A percentile compares a stretch with the other conserved stretches of the same genome.
phyloP scores from a whole-genome alignment of 805 yeast genomes.

The Yarrowia sp. region DNA sequence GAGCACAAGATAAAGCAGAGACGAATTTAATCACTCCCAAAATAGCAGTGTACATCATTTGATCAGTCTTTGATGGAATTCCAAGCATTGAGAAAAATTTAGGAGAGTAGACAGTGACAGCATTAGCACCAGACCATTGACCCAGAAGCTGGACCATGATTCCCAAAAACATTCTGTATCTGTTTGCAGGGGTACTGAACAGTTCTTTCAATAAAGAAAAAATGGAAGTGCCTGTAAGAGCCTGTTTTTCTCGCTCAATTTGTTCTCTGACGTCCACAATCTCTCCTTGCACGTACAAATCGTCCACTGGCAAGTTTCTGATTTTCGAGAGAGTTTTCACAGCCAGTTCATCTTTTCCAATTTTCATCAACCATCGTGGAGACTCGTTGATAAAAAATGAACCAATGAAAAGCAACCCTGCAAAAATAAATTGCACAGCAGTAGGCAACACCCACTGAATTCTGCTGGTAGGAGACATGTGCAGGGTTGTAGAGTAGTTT shows the following conservation, averaged over 20 bases:
- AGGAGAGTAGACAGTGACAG: conserved; percentile 57
- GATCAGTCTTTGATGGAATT: conserved; percentile 41
- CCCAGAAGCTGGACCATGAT: conserved; percentile 39
- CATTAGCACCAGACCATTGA: conserved; percentile 60
- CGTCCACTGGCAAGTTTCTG: conserved; percentile 48
- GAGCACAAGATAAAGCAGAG: conserved; percentile 50
- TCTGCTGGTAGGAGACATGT: conserved; percentile 41
- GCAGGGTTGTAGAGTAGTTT: conserved; percentile 52
- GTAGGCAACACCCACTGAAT: conserved; percentile 54
- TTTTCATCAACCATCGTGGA: conserved; percentile 53
- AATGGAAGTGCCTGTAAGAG: conserved; percentile 33
- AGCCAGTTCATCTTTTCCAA: conserved; percentile 45
- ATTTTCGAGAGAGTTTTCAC: conserved; percentile 44
- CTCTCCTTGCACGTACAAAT: conserved; percentile 52
- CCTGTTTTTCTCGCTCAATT: conserved; percentile 42
- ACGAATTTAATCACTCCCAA: conserved; percentile 54
- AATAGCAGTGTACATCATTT: conserved; percentile 50
- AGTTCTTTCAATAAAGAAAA: conserved; percentile 42
- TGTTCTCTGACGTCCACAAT: conserved; percentile 52
- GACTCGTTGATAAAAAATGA: conserved; percentile 50
- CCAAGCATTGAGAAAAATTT: conserved; percentile 52
- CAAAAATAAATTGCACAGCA: conserved; percentile 41
- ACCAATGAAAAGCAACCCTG: conserved; percentile 45
- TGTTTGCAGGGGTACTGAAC: conserved; percentile 40
- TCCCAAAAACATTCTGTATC: conserved; percentile 48